Conservation (phyloP, 768 basidiomycete genomes). For the Lentinula sp. region DNA sequence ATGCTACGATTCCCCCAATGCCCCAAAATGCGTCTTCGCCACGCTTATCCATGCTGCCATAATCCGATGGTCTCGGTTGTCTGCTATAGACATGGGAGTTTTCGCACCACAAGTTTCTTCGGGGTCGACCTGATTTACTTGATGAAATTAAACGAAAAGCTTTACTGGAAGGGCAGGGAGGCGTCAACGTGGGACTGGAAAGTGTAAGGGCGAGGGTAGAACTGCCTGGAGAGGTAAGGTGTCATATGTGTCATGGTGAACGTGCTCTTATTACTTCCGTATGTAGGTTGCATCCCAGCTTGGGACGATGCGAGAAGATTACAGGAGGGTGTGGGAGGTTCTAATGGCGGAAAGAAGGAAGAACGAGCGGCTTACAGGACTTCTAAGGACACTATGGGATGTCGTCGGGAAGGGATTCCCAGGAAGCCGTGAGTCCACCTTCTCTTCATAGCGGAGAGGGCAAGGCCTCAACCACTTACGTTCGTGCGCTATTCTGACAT, state of each 20-base stretch:
- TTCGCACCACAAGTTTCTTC: constrained; percentile 80
- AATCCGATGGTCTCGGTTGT: background rate
- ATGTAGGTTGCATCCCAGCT: constrained; percentile 55
- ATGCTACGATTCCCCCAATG: background rate
- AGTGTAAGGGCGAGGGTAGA: constrained; percentile 63
- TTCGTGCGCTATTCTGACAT: background rate
- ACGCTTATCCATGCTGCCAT: background rate
- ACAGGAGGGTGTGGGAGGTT: constrained; percentile 53
- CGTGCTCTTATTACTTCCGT: constrained; percentile 8
- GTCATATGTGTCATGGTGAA: background rate
- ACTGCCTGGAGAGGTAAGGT: constrained; percentile 69
- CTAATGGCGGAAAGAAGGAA: constrained; percentile 51
- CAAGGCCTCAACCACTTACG: background rate
- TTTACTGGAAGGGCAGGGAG: constrained; percentile 67
- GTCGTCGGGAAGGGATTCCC: constrained; percentile 51
- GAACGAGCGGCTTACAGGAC: constrained; percentile 52
- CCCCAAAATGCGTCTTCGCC: background rate
- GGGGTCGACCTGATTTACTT: constrained; percentile 72
- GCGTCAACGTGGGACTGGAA: background rate
- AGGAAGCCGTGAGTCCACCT: constrained; percentile 37
- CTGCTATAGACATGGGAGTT: constrained; percentile 71
- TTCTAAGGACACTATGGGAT: constrained; percentile 61
- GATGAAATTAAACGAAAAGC: constrained; percentile 87
- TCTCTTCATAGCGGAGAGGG: background rate
- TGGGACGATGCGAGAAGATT: constrained; percentile 66